These are phyloP conservation scores for Xerocomus amazonicus DNA, from an alignment of 1,284 basidiomycete genomes.

Conservation along the genomic window DNA sequence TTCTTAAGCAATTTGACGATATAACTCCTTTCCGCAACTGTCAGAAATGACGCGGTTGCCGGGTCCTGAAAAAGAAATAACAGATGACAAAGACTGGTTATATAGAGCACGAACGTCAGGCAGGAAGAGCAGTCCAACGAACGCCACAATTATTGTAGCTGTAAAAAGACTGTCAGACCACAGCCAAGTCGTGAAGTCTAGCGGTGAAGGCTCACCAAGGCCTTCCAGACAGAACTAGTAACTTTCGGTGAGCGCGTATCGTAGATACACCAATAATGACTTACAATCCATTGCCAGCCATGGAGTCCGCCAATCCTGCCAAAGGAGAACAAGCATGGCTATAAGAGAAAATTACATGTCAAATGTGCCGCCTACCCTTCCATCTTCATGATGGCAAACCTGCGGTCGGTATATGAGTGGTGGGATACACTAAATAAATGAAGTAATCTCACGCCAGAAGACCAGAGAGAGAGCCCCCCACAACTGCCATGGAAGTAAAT, in stretches of 20 bases:
- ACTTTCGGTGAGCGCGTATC: not conserved
- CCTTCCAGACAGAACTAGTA: conserved; percentile 32
- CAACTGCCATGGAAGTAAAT: not conserved
- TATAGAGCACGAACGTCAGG: conserved; percentile 33
- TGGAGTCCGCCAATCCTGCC: conserved; percentile 32
- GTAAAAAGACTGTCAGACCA: not conserved
- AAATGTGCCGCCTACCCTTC: conserved; percentile 1
- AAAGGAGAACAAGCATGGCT: not conserved
- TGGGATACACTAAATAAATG: not conserved
- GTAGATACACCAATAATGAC: conserved; percentile 10
- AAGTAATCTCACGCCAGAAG: conserved; percentile 1
- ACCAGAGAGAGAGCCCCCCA: conserved; percentile 1
- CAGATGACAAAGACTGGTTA: not conserved
- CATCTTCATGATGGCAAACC: conserved; percentile 3
- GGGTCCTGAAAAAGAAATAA: conserved; percentile 33
- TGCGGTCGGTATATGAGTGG: not conserved
- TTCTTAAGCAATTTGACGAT: conserved; percentile 36
- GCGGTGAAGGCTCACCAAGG: conserved; percentile 8
- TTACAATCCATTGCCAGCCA: conserved; percentile 44
- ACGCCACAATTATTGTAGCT: conserved; percentile 37
- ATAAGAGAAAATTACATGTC: not conserved
- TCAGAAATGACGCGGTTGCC: conserved; percentile 40
- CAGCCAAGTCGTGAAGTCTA: too few relatives aligned
- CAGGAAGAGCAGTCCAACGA: conserved; percentile 38
- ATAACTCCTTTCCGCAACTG: conserved; percentile 31